Percentiles rank a stretch among this genome's conserved stretches.
Evolutionary conservation across 768 basidiomycete species (phyloP).

Genomic region (Collybia sordida): DNA sequence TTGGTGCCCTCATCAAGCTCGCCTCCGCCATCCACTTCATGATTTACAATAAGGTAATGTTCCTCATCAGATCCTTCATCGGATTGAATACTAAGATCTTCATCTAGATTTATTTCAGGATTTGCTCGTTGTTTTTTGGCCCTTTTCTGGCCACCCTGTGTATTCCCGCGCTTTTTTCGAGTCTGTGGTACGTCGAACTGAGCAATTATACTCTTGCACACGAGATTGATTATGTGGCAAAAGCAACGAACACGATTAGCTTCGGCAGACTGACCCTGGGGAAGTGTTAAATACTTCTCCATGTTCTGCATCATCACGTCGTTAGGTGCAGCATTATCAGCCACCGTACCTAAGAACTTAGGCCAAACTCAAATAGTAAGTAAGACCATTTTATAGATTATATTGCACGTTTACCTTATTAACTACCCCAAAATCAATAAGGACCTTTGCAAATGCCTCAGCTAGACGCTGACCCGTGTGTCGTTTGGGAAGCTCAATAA

Average conservation of each 20-base stretch:
- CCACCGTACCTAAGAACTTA: no score
- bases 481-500: conserved; percentile 32
- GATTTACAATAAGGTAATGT: not conserved
- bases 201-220: conserved; percentile 28
- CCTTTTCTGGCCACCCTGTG: no score
- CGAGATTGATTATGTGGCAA: conserved; percentile 34
- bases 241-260: conserved; percentile 32
- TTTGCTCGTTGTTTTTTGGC: no score
- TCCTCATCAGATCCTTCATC: not conserved
- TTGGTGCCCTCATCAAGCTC: conserved; percentile 2
- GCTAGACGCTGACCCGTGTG: no score
- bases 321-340: conserved; percentile 36
- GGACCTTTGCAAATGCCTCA: no score
- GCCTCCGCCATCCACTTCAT: not conserved
- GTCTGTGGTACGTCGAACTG: conserved; percentile 33
- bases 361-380: no score
- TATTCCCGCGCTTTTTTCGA: conserved; percentile 4
- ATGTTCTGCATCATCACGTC: conserved; percentile 33
- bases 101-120: no score
- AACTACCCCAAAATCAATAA: no score
- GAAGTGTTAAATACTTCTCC: conserved; percentile 12
- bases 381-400: no score
- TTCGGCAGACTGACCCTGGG: conserved; percentile 14
- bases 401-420: no score
- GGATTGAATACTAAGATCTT: no score